A percentile compares a stretch with the other conserved stretches of the same genome.
These are phyloP conservation scores for Mycosphaerella sp. DNA, from an alignment of 2,329 filamentous ascomycete species.

Conservation along the genomic window DNA sequence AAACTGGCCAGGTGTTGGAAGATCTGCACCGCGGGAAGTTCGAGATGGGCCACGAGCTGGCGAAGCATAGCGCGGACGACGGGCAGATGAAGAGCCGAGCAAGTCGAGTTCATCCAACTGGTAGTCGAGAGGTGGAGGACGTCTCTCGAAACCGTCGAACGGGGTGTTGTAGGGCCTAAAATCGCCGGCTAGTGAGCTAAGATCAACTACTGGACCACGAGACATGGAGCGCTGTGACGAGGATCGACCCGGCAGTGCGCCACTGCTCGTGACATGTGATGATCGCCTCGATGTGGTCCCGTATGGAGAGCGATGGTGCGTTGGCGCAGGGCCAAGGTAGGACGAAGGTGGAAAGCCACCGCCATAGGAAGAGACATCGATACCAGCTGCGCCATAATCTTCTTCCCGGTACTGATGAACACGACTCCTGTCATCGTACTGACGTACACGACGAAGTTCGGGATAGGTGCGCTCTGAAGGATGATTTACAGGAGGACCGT, in stretches of 20 bases:
- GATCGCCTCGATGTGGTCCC: neutral
- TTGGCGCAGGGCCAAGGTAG: neutral
- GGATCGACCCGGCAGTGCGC: neutral
- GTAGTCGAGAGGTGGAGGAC: neutral
- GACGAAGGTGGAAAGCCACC: neutral
- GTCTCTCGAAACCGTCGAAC: neutral
- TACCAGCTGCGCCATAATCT: neutral
- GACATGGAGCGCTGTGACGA: neutral
- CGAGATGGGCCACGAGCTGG: neutral
- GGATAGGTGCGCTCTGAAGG: neutral
- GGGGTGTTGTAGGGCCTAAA: neutral
- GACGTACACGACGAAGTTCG: neutral
- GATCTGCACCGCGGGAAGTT: neutral
- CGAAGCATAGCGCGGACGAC: neutral
- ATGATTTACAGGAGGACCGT: neutral
- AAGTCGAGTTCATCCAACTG: conserved; percentile 2
- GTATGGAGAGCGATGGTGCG: neutral
- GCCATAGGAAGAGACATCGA: conserved; percentile 2
- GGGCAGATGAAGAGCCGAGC: neutral
- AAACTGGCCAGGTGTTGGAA: neutral
- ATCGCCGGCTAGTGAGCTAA: neutral
- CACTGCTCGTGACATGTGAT: neutral
- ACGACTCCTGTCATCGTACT: neutral
- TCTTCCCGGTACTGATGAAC: too few species aligned
- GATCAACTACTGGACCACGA: neutral